Conservation (phyloP, 2,329 filamentous ascomycete genomes). For the Helminthosporium solani region DNA sequence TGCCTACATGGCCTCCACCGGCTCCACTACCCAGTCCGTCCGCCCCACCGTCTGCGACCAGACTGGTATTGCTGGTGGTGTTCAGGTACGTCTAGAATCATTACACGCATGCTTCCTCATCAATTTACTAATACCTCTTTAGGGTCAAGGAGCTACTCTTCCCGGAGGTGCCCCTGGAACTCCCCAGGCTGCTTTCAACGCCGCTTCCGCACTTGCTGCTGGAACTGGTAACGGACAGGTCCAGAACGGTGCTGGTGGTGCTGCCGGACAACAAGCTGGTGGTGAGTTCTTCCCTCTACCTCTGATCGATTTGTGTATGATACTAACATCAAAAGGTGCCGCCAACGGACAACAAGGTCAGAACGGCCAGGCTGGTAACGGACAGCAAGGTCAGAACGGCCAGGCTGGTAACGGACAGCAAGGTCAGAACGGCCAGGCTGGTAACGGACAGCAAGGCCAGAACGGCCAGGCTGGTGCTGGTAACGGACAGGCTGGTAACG, state of each 20-base stretch:
- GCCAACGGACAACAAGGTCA: background rate
- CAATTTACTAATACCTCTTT: background rate
- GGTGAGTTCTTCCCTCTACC: too few relatives aligned
- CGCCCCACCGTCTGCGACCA: slow-evolving; percentile 35
- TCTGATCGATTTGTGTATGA: too few relatives aligned
- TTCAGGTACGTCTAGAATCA: slow-evolving; percentile 19
- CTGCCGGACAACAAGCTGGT: background rate
- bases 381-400: slow-evolving; percentile 3
- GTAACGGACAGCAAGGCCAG: slow-evolving; percentile 3
- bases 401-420: background rate
- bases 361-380: slow-evolving; percentile 1
- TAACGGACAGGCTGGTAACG: slow-evolving; percentile 7
- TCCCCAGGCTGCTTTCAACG: slow-evolving; percentile 32
- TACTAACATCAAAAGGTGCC: too few relatives aligned
- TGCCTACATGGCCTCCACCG: slow-evolving; percentile 39
- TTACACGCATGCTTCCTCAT: background rate
- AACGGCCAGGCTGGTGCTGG: background rate
- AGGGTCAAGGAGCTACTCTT: slow-evolving; percentile 25
- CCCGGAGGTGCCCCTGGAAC: slow-evolving; percentile 33
- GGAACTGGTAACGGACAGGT: slow-evolving; percentile 34
- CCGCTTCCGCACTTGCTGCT: slow-evolving; percentile 27
- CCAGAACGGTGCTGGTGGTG: slow-evolving; percentile 15
- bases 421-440: slow-evolving; percentile 2
- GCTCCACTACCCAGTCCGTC: slow-evolving; percentile 30
- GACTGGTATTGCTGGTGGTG: slow-evolving; percentile 37